A percentile compares a stretch with the other conserved stretches of the same genome.
phyloP scores from a whole-genome alignment of 768 basidiomycete genomes.

The Tylopilus balloui region DNA sequence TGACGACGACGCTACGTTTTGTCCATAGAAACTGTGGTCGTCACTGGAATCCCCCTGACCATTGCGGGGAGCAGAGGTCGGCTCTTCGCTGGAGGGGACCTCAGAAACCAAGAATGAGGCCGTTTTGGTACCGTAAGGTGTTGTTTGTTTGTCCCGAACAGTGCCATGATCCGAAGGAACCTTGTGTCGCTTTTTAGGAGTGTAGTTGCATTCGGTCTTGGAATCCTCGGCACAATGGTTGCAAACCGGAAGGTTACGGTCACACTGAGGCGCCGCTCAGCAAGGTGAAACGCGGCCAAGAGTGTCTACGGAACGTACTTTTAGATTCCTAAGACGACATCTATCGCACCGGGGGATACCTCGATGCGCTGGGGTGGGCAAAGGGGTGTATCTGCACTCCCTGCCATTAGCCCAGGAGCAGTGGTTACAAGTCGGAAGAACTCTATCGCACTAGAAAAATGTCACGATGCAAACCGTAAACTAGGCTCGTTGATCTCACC shows the following conservation, averaged over 20 bases:
- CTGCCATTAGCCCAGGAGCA: constrained; percentile 61
- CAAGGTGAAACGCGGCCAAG: not conserved
- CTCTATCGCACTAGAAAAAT: constrained; percentile 56
- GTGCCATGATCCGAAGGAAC: constrained; percentile 41
- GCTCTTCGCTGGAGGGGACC: constrained; percentile 32
- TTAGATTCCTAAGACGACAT: constrained; percentile 62
- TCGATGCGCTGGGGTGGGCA: constrained; percentile 71
- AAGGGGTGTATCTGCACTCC: constrained; percentile 68
- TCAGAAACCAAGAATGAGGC: constrained; percentile 48
- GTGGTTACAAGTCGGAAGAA: constrained; percentile 67
- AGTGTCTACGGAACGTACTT: constrained; percentile 39
- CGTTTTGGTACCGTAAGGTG: constrained; percentile 43
- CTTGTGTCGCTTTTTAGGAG: constrained; percentile 65
- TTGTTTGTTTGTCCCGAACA: constrained; percentile 34
- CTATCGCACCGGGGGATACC: constrained; percentile 72
- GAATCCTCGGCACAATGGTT: constrained; percentile 56
- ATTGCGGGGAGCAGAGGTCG: constrained; percentile 8
- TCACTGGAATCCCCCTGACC: constrained; percentile 26
- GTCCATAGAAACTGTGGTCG: constrained; percentile 44
- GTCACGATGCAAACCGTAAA: constrained; percentile 11
- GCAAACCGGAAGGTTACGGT: constrained; percentile 66
- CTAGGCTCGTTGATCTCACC: constrained; percentile 37
- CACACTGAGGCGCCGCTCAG: constrained; percentile 44
- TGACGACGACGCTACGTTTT: constrained; percentile 41
- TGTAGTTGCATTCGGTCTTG: constrained; percentile 62